phyloP scores from a whole-genome alignment of 139 green algal species.

The Picochlorum sp. region DNA sequence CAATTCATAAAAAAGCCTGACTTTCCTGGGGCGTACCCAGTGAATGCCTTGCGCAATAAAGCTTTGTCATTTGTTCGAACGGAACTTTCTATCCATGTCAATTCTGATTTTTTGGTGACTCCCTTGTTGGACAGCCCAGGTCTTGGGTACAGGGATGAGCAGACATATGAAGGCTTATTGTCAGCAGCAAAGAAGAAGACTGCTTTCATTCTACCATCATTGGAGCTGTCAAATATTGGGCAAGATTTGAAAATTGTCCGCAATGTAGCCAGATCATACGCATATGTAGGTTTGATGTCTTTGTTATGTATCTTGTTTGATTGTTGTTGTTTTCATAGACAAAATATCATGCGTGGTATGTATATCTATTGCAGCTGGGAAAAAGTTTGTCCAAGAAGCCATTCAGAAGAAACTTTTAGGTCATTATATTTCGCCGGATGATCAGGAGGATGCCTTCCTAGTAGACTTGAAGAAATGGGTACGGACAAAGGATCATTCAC shows the following conservation, averaged over 20 bases:
- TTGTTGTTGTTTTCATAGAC: no score
- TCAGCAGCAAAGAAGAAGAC: background rate
- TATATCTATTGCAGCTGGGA: background rate
- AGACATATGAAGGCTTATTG: background rate
- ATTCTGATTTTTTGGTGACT: slow-evolving; percentile 9
- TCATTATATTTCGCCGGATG: background rate
- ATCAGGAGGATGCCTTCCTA: background rate
- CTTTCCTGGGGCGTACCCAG: slow-evolving; percentile 10
- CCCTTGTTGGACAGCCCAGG: slow-evolving; percentile 3
- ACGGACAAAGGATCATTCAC: background rate
- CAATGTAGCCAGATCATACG: slow-evolving; percentile 1
- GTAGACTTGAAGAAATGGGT: slow-evolving; percentile 3
- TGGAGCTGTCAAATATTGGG: slow-evolving; percentile 2
- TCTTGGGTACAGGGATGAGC: background rate
- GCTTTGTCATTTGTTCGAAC: background rate
- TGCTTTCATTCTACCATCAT: slow-evolving; percentile 3
- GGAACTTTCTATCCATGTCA: slow-evolving; percentile 2
- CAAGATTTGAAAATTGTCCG: slow-evolving; percentile 6
- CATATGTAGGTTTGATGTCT: slow-evolving; percentile 1
- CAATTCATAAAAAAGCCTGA: slow-evolving; percentile 1
- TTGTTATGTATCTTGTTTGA: no score
- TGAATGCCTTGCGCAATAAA: slow-evolving; percentile 10
- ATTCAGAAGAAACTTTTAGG: background rate
- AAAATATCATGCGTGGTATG: no score
- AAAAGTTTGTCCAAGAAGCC: background rate